Evolutionary conservation across 768 basidiomycete species (phyloP).

Genomic region (Clitopilus passeckerianus): DNA sequence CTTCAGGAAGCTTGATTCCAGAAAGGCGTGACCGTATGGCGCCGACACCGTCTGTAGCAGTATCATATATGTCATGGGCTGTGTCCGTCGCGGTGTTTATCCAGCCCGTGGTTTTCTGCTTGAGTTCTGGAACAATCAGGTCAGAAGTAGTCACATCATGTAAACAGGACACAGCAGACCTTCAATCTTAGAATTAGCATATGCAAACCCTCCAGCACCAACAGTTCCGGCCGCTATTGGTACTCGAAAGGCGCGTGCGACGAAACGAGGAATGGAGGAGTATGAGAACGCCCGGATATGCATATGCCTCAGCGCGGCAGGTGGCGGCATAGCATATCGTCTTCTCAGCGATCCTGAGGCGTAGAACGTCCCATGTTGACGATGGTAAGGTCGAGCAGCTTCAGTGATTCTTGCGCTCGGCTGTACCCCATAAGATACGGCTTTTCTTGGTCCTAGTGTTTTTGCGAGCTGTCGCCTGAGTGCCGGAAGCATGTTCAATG

Average conservation of each 20-base stretch:
- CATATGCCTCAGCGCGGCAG: constrained; percentile 51
- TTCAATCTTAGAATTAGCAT: constrained; percentile 96
- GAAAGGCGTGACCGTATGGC: constrained; percentile 49
- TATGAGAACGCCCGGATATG: constrained; percentile 81
- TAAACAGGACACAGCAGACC: constrained; percentile 40
- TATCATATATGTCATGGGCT: constrained; percentile 64
- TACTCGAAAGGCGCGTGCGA: constrained; percentile 82
- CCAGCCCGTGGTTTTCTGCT: constrained; percentile 65
- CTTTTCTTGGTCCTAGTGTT: constrained; percentile 30
- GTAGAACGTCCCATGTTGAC: constrained; percentile 54
- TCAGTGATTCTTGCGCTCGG: constrained; percentile 29
- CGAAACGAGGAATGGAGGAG: constrained; percentile 82
- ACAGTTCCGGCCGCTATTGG: constrained; percentile 87
- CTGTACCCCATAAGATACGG: constrained; percentile 49
- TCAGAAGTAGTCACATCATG: neutral
- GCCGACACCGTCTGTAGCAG: constrained; percentile 46
- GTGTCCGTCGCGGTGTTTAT: constrained; percentile 61
- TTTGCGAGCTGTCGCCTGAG: constrained; percentile 12
- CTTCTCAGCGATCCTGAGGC: constrained; percentile 49
- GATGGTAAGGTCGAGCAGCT: constrained; percentile 40
- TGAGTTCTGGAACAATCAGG: constrained; percentile 51
- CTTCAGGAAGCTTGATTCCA: constrained; percentile 48
- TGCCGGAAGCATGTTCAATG: constrained; percentile 11
- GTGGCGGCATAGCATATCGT: constrained; percentile 37
- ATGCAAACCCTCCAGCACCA: constrained; percentile 87